A percentile compares a stretch with the other conserved stretches of the same genome.
phyloP scores from a whole-genome alignment of 2,329 filamentous ascomycete species.

The Penicillium sp. region DNA sequence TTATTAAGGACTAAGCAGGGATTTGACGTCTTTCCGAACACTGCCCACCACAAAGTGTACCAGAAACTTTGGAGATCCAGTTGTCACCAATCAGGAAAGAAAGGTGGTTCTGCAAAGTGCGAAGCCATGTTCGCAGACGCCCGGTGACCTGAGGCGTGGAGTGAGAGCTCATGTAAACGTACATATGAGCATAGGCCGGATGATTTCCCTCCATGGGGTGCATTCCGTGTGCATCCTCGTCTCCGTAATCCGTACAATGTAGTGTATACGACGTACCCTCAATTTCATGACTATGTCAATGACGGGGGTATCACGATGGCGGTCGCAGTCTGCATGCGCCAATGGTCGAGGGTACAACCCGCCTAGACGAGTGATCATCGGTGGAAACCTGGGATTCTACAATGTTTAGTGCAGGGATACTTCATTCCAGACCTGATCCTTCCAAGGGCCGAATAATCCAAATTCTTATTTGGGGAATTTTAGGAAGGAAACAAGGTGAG shows the following conservation, averaged over 20 bases:
- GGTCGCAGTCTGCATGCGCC: slow-evolving; percentile 23
- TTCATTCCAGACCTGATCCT: neutral
- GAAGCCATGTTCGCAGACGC: neutral
- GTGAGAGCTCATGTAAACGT: neutral
- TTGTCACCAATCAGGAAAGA: slow-evolving; percentile 4
- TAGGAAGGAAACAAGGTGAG: neutral
- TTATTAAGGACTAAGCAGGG: neutral
- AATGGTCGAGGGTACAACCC: slow-evolving; percentile 22
- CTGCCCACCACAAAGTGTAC: neutral
- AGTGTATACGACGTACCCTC: neutral
- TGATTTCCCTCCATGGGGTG: slow-evolving; percentile 21
- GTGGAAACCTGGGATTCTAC: slow-evolving; percentile 6
- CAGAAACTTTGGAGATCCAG: slow-evolving; percentile 3
- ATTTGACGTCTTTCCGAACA: neutral
- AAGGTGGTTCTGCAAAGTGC: neutral
- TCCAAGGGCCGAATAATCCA: neutral
- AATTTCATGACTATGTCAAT: slow-evolving; percentile 3
- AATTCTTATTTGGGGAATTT: neutral
- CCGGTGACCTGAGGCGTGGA: slow-evolving; percentile 1
- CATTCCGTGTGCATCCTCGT: slow-evolving; percentile 15
- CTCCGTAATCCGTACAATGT: neutral
- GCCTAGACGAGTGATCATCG: slow-evolving; percentile 15
- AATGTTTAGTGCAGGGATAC: slow-evolving; percentile 6
- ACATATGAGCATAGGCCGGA: slow-evolving; percentile 7
- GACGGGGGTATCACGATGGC: slow-evolving; percentile 19